Evolutionary conservation across 2,329 filamentous ascomycete genomes (phyloP).

Genomic region (Beauveria sp.): DNA sequence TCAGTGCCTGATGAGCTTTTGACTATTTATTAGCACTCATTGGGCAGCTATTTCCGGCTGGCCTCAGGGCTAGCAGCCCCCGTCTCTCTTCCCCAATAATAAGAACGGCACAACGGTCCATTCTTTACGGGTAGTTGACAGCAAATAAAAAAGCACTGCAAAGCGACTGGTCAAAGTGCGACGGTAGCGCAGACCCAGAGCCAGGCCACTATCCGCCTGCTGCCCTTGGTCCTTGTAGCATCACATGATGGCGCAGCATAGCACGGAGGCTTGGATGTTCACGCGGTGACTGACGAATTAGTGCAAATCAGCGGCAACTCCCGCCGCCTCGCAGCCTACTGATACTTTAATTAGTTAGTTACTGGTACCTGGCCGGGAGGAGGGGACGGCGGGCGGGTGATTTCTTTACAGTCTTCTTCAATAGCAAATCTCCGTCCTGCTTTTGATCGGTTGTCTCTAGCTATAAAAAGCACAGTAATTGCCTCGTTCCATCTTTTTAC

Average conservation of each 20-base stretch:
- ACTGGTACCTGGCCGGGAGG: background rate
- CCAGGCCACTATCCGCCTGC: background rate
- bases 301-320: slow-evolving; percentile 4
- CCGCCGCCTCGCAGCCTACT: background rate
- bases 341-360: background rate
- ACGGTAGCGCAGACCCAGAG: background rate
- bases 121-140: too few species aligned
- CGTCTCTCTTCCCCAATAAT: too few species aligned
- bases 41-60: slow-evolving; percentile 8
- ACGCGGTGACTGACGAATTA: background rate
- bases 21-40: background rate
- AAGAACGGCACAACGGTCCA: background rate
- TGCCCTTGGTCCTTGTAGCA: background rate
- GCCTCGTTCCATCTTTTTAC: background rate
- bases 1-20: slow-evolving; percentile 1
- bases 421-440: too few species aligned
- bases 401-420: too few species aligned
- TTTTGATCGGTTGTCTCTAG: too few species aligned
- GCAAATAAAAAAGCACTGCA: background rate
- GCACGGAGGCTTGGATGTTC: background rate
- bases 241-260: slow-evolving; percentile 1
- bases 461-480: too few species aligned
- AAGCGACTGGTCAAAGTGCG: background rate
- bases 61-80: background rate
- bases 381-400: background rate